A percentile compares a stretch with the other conserved stretches of the same genome.
Conservation (phyloP, 1,284 basidiomycete species). For the Cystobasidium sp. region DNA sequence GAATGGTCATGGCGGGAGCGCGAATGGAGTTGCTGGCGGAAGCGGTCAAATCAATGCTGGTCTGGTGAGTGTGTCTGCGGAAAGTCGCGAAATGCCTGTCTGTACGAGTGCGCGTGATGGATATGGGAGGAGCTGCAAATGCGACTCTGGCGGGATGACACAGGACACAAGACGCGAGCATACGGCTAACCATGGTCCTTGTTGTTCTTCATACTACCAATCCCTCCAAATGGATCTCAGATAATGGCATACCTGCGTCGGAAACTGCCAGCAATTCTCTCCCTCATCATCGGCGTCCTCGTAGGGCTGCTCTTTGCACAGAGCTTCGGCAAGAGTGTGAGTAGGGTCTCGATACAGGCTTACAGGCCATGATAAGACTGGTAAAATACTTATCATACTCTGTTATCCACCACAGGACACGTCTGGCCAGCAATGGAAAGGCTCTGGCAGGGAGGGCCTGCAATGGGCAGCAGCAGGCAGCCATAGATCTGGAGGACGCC, state of each 20-base stretch:
- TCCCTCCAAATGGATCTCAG: not conserved
- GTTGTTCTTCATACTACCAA: not conserved
- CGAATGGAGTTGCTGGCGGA: conserved; percentile 12
- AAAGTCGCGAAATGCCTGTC: not conserved
- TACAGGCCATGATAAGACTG: not conserved
- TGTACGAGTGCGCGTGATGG: not conserved
- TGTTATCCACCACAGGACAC: conserved; percentile 17
- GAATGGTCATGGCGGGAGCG: conserved; percentile 29
- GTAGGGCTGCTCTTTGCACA: conserved; percentile 69
- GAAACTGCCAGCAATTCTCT: conserved; percentile 46
- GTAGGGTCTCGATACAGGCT: conserved; percentile 25
- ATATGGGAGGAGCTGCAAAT: not conserved
- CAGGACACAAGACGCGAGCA: not conserved
- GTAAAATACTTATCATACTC: not conserved
- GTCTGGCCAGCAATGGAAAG: conserved; percentile 36
- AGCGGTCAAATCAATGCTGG: conserved; percentile 18
- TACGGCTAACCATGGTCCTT: not conserved
- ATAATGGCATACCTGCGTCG: conserved; percentile 31
- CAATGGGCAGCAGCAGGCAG: conserved; percentile 48
- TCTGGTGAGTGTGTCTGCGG: conserved; percentile 31
- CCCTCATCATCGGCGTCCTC: conserved; percentile 67
- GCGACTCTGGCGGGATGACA: not conserved
- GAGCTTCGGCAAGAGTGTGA: conserved; percentile 60
- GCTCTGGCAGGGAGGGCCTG: conserved; percentile 47
- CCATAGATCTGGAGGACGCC: conserved; percentile 49